Percentiles rank a stretch among this genome's conserved stretches.
phyloP scores from a whole-genome alignment of 2,329 filamentous ascomycete species.

The Fusarium pseudocircinatum region DNA sequence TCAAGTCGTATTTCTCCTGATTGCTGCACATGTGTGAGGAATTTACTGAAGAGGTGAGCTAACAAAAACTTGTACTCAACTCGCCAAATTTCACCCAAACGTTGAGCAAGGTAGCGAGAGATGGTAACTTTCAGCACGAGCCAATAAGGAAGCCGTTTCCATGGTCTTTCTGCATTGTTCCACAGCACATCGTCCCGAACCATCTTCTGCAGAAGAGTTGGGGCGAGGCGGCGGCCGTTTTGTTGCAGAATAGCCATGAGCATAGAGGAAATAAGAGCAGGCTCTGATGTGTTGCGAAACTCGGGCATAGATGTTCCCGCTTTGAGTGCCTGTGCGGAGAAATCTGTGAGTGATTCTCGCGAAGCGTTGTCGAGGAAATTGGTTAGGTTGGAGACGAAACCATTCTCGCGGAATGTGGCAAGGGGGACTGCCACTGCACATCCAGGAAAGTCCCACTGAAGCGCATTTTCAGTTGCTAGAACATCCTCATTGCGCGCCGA shows the following conservation, averaged over 20 bases:
- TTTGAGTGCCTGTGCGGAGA: conserved; percentile 63
- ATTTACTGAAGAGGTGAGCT: conserved; percentile 54
- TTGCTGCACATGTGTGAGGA: conserved; percentile 54
- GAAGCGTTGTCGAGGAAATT: conserved; percentile 66
- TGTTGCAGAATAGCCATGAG: conserved; percentile 69
- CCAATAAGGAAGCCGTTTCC: conserved; percentile 72
- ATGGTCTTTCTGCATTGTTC: conserved; percentile 61
- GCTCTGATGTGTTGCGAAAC: conserved; percentile 66
- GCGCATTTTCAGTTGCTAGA: conserved; percentile 59
- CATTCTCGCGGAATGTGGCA: conserved; percentile 34
- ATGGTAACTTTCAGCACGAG: conserved; percentile 68
- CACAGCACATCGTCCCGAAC: conserved; percentile 70
- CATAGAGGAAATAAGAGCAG: conserved; percentile 67
- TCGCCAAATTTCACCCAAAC: conserved; percentile 34
- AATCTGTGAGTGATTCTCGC: conserved; percentile 62
- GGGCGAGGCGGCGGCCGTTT: conserved; percentile 55
- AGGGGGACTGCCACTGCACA: conserved; percentile 58
- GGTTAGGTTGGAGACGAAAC: conserved; percentile 51
- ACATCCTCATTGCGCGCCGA: conserved; percentile 64
- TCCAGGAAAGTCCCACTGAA: conserved; percentile 70
- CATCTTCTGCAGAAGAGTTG: conserved; percentile 60
- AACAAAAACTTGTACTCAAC: conserved; percentile 68
- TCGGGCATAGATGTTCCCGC: conserved; percentile 61
- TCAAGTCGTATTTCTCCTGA: conserved; percentile 21
- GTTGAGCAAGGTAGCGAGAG: conserved; percentile 60